Evolutionary conservation across 2,329 filamentous ascomycete genomes (phyloP).

Genomic region (Calonectria hawksworthii): DNA sequence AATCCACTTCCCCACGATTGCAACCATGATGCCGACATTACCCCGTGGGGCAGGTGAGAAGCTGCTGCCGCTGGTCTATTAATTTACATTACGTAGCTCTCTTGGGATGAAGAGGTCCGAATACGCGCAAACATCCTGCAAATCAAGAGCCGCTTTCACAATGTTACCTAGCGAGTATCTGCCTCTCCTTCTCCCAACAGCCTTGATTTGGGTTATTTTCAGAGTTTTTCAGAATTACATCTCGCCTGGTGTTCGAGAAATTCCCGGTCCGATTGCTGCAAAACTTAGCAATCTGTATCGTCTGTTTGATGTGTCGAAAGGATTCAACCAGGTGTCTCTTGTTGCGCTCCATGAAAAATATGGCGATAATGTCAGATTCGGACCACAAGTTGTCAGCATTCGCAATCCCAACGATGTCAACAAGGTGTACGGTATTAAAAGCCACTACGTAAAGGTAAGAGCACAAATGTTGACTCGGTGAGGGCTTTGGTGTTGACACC

Average conservation of each 20-base stretch:
- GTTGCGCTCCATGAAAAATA: conserved; percentile 5
- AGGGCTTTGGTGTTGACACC: background rate
- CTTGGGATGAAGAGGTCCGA: background rate
- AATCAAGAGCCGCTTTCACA: background rate
- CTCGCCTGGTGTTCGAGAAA: conserved; percentile 2
- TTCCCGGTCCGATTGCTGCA: conserved; percentile 6
- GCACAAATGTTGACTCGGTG: too few species aligned
- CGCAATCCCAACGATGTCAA: conserved; percentile 9
- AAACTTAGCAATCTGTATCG: conserved; percentile 20
- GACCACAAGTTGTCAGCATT: conserved; percentile 10
- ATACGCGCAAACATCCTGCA: background rate
- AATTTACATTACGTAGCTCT: background rate
- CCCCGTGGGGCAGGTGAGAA: background rate
- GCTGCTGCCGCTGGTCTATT: background rate
- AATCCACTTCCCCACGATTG: background rate
- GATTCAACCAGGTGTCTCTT: conserved; percentile 11
- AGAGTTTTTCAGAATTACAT: background rate
- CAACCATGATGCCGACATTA: background rate
- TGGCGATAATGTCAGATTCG: conserved; percentile 13
- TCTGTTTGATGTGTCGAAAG: conserved; percentile 11
- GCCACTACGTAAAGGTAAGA: conserved; percentile 30
- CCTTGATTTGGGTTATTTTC: background rate
- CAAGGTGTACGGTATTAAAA: conserved; percentile 33
- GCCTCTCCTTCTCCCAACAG: background rate
- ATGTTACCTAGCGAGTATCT: background rate